Conservation (phyloP, 2,329 filamentous ascomycete genomes). For the Aureobasidium sp. region DNA sequence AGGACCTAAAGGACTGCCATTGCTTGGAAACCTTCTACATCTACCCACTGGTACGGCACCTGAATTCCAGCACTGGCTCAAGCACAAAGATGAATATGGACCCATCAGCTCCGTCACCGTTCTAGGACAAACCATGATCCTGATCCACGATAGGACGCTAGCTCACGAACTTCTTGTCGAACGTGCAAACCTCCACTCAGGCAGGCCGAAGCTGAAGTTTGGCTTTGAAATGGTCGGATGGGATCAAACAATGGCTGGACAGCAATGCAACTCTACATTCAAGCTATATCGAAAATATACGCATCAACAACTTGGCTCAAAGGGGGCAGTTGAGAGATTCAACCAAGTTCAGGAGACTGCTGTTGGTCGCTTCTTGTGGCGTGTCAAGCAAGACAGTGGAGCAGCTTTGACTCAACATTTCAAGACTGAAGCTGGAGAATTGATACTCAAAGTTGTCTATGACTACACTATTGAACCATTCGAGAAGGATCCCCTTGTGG, state of each 20-base stretch:
- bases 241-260: constrained; percentile 40
- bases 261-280: constrained; percentile 33
- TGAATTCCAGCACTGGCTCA: constrained; percentile 48
- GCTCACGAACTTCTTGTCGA: constrained; percentile 46
- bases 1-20: constrained; percentile 27
- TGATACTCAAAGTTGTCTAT: constrained; percentile 52
- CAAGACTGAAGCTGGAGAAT: constrained; percentile 43
- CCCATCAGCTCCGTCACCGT: constrained; percentile 44
- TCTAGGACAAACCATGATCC: constrained; percentile 46
- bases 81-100: constrained; percentile 40
- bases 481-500: constrained; percentile 47
- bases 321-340: constrained; percentile 43
- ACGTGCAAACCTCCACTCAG: constrained; percentile 40
- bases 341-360: constrained; percentile 51
- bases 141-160: constrained; percentile 43
- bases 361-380: constrained; percentile 48
- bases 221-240: constrained; percentile 36
- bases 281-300: constrained; percentile 50
- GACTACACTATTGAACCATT: constrained; percentile 50
- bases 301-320: constrained; percentile 51
- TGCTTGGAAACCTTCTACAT: constrained; percentile 30
- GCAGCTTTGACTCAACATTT: constrained; percentile 46
- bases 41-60: constrained; percentile 30
- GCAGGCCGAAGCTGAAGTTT: constrained; percentile 34
- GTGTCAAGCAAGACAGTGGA: constrained; percentile 43